Evolutionary conservation across 2,329 filamentous ascomycete genomes (phyloP), one percentile per base, ranked within the genome.

Genomic region (Exophiala lecanii-corni): DNA sequence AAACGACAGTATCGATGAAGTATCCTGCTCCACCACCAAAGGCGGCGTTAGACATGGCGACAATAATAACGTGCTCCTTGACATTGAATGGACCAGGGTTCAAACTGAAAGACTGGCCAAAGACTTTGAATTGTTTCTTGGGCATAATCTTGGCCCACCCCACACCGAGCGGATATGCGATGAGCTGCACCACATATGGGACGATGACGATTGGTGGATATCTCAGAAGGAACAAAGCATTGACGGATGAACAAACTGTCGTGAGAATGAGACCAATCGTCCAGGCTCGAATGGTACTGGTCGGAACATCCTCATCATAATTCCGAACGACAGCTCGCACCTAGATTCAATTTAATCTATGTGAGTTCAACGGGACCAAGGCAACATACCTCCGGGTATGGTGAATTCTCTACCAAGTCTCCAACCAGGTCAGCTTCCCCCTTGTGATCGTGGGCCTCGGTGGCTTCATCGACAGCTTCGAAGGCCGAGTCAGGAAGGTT

Each of bases 271-370:
- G 51, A 28, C 77, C 78, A 41, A 81, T 74, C 10, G 71, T 66
- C 77, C 77, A 81, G 23, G 76, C 76, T 41, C 77, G 74, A 45
- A 80, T 67, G 9, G 76, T 81, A 56, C 79, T 81, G 6, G 33
- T 19, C 10, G 15, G 18, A 12, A 80, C 64, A 53, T 78, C 76
- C 47, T 76, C 69, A 56, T 82, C 78, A 57, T 75, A 77, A 56
- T 79, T 79, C 51, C 75, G 73, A 20, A 81, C 78, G 17, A 78
- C 75, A 23, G 77, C 76, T 55, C 78, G 75, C 40, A 61, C 78
- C 23, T 26, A 26, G 23, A n/a, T n/a, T n/a, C n/a, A n/a, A n/a
- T n/a, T n/a, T n/a, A n/a, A n/a, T n/a, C n/a, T n/a, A n/a, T n/a
- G n/a, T n/a, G n/a, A n/a, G n/a, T n/a, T n/a, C n/a, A n/a, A n/a